Percentiles rank a stretch among this genome's conserved stretches.
Conservation (phyloP, 805 yeast genomes). For the Scheffersomyces stipitis region DNA sequence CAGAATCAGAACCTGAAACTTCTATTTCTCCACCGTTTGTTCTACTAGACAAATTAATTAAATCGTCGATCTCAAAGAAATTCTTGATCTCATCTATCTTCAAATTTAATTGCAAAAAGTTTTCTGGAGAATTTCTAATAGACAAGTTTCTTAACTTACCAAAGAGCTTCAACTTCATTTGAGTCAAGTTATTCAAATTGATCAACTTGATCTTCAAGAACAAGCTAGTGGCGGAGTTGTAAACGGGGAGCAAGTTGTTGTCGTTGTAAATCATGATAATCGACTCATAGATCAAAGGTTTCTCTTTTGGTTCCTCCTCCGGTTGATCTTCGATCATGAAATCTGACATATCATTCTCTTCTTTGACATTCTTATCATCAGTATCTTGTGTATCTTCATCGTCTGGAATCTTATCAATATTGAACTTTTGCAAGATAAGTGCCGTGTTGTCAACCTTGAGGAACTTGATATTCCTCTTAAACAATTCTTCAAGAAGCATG, state of each 20-base stretch:
- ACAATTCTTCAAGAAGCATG: conserved; percentile 52
- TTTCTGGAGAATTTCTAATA: conserved; percentile 15
- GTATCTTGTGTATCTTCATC: background rate
- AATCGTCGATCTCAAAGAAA: conserved; percentile 29
- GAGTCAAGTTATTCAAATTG: conserved; percentile 10
- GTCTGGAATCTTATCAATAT: conserved; percentile 4
- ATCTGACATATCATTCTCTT: conserved; percentile 14
- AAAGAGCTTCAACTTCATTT: conserved; percentile 24
- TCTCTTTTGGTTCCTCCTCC: conserved; percentile 12
- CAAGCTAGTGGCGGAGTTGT: conserved; percentile 32
- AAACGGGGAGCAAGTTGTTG: conserved; percentile 30
- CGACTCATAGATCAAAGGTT: conserved; percentile 20
- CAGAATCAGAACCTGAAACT: background rate
- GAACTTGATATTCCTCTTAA: conserved; percentile 36
- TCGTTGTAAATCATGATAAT: conserved; percentile 23
- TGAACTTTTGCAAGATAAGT: conserved; percentile 4
- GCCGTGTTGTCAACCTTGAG: conserved; percentile 12
- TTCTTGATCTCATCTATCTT: conserved; percentile 18
- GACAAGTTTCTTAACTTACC: conserved; percentile 28
- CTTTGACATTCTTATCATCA: conserved; percentile 15
- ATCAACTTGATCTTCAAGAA: conserved; percentile 30
- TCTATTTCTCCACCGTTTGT: conserved; percentile 15
- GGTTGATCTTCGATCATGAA: conserved; percentile 21
- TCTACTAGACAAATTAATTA: conserved; percentile 24
- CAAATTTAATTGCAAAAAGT: conserved; percentile 20